Evolutionary conservation across 805 yeast genomes (phyloP), one percentile per base, ranked within the genome.

Genomic region (Hagleromyces aurorensis): DNA sequence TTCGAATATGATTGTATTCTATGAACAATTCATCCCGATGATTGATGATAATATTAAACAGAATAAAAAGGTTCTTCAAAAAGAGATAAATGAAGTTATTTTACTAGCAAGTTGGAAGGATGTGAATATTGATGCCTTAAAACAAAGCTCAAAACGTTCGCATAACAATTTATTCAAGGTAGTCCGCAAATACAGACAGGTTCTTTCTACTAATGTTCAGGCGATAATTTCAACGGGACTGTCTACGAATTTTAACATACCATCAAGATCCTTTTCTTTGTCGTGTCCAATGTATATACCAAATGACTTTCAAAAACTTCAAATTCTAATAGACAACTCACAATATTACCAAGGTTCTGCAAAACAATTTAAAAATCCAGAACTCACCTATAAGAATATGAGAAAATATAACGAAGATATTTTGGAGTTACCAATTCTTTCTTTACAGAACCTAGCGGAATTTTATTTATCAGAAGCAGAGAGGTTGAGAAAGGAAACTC

Each of bases 71-170:
- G 54, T 58, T 3, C 59, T 89, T 19, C 84, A 78, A 35, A 89
- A 87, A 49, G 85, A 85, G 28, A 71, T 91, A 7, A 67, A 75
- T 19, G 98, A 91, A 34, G 78, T 86, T 3, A 85, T 91, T 23
- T 59, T 84, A 25, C 64, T 91, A 10, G 96, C 98, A 1, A 83
- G 95, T 47, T 93, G 97, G 97, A 86, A 87, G 44, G 99, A 91
- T 59, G 87, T 86, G 8, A 93, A 91, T 48, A 73, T 86, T 24
- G 93, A 82, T 49, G 95, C 98, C 0, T 66, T 91, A 46, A 86
- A 84, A 44, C 96, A 87, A 57, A 84, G 96, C 57, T 91, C 98
- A 5, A 75, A 85, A 40, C 72, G 80, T 27, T 86, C 96, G 1
- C 98, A 93, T 50, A 73, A 75, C 40, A 74, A 68, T 44, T 72